Evolutionary conservation across 2,329 filamentous ascomycete genomes (phyloP).

Genomic region (Nannizzia gypsea): DNA sequence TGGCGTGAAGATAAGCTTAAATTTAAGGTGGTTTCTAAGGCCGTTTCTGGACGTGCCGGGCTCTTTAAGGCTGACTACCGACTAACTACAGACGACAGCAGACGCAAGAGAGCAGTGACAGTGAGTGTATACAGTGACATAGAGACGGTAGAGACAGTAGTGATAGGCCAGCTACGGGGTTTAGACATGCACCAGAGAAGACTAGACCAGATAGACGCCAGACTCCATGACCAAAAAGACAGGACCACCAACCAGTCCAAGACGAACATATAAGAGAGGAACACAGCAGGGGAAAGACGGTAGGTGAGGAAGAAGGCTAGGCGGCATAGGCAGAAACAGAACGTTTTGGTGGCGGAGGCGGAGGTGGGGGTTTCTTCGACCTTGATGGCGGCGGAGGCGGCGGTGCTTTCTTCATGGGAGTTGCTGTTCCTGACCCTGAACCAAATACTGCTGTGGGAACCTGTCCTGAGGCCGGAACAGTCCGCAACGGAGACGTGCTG

Average conservation of each 20-base stretch:
- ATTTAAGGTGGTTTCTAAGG: neutral
- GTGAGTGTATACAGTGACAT: no score
- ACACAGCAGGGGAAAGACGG: neutral
- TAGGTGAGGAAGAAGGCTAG: neutral
- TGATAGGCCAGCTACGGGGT: no score
- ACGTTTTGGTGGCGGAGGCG: conserved; percentile 41
- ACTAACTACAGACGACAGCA: no score
- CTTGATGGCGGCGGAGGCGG: conserved; percentile 52
- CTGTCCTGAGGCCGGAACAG: conserved; percentile 39
- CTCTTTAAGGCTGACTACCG: no score
- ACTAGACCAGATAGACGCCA: no score
- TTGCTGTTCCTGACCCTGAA: conserved; percentile 10
- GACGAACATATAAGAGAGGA: neutral
- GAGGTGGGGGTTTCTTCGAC: conserved; percentile 54
- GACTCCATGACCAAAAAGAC: neutral
- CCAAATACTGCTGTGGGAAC: conserved; percentile 3
- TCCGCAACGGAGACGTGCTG: conserved; percentile 44
- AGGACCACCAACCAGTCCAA: neutral
- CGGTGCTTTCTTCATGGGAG: conserved; percentile 42
- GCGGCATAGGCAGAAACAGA: neutral
- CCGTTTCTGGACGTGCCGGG: neutral
- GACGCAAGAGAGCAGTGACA: no score
- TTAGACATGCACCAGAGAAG: no score
- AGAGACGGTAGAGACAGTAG: no score
- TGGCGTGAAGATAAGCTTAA: neutral